Percentiles rank a stretch among this genome's conserved stretches.
These are phyloP conservation scores for Apiosordaria backusii DNA, from an alignment of 495 filamentous ascomycete genomes.

Conservation along the genomic window DNA sequence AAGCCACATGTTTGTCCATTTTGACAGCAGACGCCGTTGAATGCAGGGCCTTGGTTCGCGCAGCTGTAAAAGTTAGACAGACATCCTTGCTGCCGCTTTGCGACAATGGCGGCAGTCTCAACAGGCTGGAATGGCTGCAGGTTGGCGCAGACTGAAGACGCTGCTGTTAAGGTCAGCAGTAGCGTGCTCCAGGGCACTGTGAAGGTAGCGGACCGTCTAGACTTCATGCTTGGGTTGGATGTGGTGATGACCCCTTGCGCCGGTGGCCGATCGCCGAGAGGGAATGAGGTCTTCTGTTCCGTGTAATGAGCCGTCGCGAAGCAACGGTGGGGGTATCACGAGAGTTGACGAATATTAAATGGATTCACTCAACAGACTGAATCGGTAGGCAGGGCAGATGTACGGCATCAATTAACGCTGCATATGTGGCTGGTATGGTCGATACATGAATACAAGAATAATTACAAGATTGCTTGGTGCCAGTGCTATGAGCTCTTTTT, in stretches of 20 bases:
- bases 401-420: not conserved
- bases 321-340: not conserved
- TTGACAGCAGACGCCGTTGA: constrained; percentile 42
- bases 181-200: not conserved
- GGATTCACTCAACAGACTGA: not conserved
- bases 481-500: not conserved
- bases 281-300: not conserved
- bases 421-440: not conserved
- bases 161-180: constrained; percentile 12
- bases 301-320: not conserved
- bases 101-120: constrained; percentile 25
- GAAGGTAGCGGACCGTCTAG: not conserved
- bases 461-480: not conserved
- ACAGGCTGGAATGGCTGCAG: constrained; percentile 31
- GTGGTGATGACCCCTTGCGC: not conserved
- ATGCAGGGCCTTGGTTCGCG: constrained; percentile 36
- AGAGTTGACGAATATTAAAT: not conserved
- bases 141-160: constrained; percentile 21
- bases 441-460: not conserved
- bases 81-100: constrained; percentile 29
- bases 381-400: not conserved
- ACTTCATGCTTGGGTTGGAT: constrained; percentile 7
- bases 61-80: constrained; percentile 44
- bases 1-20: constrained; percentile 43
- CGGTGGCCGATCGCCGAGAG: not conserved